These are phyloP conservation scores for Colletotrichum scovillei DNA, from an alignment of 2,329 filamentous ascomycete genomes.

Conservation along the genomic window DNA sequence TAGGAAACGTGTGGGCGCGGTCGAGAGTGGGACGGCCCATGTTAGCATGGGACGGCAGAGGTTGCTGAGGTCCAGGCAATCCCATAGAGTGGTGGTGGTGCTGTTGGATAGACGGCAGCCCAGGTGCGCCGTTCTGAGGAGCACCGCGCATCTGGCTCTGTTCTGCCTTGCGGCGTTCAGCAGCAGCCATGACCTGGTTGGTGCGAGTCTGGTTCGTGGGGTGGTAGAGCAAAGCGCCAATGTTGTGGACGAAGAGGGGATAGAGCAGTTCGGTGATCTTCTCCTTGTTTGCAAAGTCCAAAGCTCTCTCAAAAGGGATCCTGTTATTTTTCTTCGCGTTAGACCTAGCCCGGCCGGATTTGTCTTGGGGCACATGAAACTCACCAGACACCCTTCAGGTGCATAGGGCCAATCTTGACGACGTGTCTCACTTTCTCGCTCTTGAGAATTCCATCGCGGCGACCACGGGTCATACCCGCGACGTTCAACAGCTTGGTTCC, in stretches of 20 bases:
- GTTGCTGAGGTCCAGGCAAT: constrained; percentile 66
- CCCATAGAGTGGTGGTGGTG: constrained; percentile 70
- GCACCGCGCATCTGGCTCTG: constrained; percentile 72
- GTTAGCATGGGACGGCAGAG: constrained; percentile 74
- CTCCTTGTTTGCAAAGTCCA: constrained; percentile 99
- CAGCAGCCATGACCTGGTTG: constrained; percentile 88
- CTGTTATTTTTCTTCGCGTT: constrained; percentile 57
- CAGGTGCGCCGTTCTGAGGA: constrained; percentile 59
- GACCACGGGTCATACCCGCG: constrained; percentile 95
- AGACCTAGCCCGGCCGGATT: neutral
- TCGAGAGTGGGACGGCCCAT: constrained; percentile 83
- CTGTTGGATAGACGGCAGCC: constrained; percentile 75
- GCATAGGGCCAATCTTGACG: constrained; percentile 99
- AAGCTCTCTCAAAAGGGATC: constrained; percentile 97
- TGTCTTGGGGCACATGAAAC: constrained; percentile 45
- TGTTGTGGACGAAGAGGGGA: constrained; percentile 97
- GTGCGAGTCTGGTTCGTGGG: constrained; percentile 87
- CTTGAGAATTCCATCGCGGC: constrained; percentile 95
- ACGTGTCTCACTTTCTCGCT: constrained; percentile 97
- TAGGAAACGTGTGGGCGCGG: constrained; percentile 91
- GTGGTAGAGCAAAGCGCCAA: constrained; percentile 92
- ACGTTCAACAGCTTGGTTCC: constrained; percentile 97
- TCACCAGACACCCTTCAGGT: constrained; percentile 96
- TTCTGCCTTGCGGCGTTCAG: constrained; percentile 81
- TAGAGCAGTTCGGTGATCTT: constrained; percentile 97